phyloP scores from a whole-genome alignment of 306 rosid genomes.

The Malus orientalis region DNA sequence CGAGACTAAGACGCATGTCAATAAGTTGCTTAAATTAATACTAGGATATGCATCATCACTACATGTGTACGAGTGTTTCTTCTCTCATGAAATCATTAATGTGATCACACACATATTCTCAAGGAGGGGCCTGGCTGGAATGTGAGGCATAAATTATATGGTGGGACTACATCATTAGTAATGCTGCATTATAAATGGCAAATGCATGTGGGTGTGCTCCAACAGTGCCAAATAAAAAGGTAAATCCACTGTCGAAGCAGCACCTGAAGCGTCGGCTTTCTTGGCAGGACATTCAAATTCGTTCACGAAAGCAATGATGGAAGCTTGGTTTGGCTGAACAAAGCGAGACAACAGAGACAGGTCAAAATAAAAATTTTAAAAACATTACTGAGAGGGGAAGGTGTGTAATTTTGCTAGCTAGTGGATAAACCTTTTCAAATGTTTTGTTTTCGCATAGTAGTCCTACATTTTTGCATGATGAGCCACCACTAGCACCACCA shows the following conservation, averaged over 20 bases:
- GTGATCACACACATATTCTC: not conserved
- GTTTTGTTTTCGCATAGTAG: slow-evolving; percentile 20
- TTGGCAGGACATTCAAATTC: not conserved
- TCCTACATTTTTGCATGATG: slow-evolving; percentile 32
- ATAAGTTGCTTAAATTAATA: not conserved
- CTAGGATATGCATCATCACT: not conserved
- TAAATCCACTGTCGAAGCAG: not conserved
- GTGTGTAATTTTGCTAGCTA: slow-evolving; percentile 5
- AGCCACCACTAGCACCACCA: slow-evolving; percentile 60
- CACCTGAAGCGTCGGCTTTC: slow-evolving; percentile 2
- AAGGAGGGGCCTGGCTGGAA: not conserved
- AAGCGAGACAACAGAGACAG: not conserved
- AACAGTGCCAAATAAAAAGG: not conserved
- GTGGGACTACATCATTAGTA: not conserved
- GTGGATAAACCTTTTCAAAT: slow-evolving; percentile 6
- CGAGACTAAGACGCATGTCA: not conserved
- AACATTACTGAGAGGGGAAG: not conserved
- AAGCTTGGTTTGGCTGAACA: not conserved
- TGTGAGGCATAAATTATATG: not conserved
- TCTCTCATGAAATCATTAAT: not conserved
- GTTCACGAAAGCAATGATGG: not conserved
- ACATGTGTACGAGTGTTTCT: not conserved
- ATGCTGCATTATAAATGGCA: not conserved
- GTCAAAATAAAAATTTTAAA: not conserved
- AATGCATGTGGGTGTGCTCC: not conserved